Conservation (phyloP, 1,284 basidiomycete species). For the Ustilago lituana region DNA sequence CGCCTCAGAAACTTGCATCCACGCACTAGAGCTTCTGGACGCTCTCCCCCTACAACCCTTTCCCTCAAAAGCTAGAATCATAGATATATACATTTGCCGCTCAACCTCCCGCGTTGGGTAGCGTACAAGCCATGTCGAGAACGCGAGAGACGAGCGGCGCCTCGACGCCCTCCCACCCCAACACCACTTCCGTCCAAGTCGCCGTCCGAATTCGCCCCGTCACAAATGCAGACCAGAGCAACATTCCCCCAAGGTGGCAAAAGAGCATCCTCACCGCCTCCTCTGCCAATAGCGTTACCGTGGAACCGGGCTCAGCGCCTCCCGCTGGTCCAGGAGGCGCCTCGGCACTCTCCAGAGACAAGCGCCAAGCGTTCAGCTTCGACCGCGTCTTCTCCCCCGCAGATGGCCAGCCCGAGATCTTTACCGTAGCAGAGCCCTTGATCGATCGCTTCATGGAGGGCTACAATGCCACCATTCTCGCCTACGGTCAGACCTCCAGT, state of each 20-base stretch:
- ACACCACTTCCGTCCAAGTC: slow-evolving; percentile 37
- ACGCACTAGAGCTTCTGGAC: too few relatives aligned
- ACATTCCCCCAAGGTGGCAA: slow-evolving; percentile 91
- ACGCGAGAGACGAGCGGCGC: slow-evolving; percentile 37
- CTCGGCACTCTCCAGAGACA: slow-evolving; percentile 70
- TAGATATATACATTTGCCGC: background rate
- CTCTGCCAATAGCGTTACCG: slow-evolving; percentile 67
- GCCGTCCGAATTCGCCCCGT: slow-evolving; percentile 92
- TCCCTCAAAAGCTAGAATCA: too few relatives aligned
- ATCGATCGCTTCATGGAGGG: slow-evolving; percentile 91
- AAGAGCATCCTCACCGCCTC: slow-evolving; percentile 78
- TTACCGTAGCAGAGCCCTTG: slow-evolving; percentile 83
- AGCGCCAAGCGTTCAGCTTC: slow-evolving; percentile 84
- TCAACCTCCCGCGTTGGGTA: background rate
- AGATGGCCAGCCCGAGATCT: slow-evolving; percentile 85
- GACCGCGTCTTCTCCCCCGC: slow-evolving; percentile 89
- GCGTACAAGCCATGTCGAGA: slow-evolving; percentile 18
- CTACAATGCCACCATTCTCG: slow-evolving; percentile 96
- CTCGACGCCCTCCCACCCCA: slow-evolving; percentile 22
- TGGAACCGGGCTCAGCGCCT: slow-evolving; percentile 50
- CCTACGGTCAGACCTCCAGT: slow-evolving; percentile 96
- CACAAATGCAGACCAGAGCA: slow-evolving; percentile 79
- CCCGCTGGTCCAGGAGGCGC: slow-evolving; percentile 66
- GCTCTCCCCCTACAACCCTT: background rate
- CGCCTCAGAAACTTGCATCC: too few relatives aligned